phyloP scores from a whole-genome alignment of 768 basidiomycete species.

The Serendipita vermifera region DNA sequence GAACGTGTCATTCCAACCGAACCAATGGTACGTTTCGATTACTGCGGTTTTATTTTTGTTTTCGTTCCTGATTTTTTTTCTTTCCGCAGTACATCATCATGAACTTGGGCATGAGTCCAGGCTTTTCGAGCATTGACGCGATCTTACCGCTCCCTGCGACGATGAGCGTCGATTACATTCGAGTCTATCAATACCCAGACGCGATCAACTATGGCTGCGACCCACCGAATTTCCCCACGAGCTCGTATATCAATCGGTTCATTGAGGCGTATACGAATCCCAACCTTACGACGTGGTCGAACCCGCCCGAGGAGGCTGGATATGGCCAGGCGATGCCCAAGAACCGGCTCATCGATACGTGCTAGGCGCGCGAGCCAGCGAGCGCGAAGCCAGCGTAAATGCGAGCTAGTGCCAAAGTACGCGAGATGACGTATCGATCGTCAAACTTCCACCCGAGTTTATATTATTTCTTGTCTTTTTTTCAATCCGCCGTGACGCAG shows the following conservation, averaged over 20 bases:
- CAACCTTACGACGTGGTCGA: not conserved
- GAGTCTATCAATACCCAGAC: slow-evolving; percentile 71
- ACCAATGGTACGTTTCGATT: slow-evolving; percentile 60
- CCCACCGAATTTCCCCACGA: slow-evolving; percentile 64
- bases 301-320: not conserved
- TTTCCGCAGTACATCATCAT: slow-evolving; percentile 56
- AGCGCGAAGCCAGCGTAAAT: too few relatives aligned
- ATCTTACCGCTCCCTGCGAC: slow-evolving; percentile 59
- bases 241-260: slow-evolving; percentile 39
- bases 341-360: slow-evolving; percentile 7
- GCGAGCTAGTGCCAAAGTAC: too few relatives aligned
- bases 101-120: slow-evolving; percentile 69
- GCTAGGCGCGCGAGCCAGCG: too few relatives aligned
- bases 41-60: slow-evolving; percentile 13
- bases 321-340: not conserved
- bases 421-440: too few relatives aligned
- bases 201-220: slow-evolving; percentile 55
- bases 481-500: too few relatives aligned
- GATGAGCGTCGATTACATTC: slow-evolving; percentile 84
- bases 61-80: not conserved
- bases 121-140: slow-evolving; percentile 59
- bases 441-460: too few relatives aligned
- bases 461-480: too few relatives aligned
- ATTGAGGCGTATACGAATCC: slow-evolving; percentile 7
- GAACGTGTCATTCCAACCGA: slow-evolving; percentile 71